phyloP scores from a whole-genome alignment of 768 basidiomycete genomes.

The Serpula lacrymans region DNA sequence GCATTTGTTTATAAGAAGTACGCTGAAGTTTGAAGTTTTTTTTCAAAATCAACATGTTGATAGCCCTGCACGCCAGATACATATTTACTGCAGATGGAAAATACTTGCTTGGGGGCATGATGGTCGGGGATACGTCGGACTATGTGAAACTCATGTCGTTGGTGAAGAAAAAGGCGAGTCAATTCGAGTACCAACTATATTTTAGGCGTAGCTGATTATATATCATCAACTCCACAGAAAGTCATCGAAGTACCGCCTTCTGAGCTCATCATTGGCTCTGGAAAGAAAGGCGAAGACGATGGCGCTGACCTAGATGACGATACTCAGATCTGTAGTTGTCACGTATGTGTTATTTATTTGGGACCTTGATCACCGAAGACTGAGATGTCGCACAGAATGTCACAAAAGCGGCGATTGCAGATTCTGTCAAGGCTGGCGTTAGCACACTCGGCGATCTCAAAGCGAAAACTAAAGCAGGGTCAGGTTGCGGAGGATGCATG shows the following conservation, averaged over 20 bases:
- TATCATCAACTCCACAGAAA: conserved; percentile 41
- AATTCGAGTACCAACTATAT: neutral
- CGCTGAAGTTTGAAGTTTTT: conserved; percentile 4
- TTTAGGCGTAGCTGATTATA: no score
- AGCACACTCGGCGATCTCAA: conserved; percentile 55
- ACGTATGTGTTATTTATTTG: conserved; percentile 31
- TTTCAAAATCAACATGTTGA: no score
- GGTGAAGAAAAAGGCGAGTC: conserved; percentile 60
- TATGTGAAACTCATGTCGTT: conserved; percentile 68
- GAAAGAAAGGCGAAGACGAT: conserved; percentile 47
- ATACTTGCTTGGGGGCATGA: conserved; percentile 72
- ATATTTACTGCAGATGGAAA: conserved; percentile 71
- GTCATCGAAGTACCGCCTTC: conserved; percentile 60
- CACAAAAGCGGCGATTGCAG: conserved; percentile 51
- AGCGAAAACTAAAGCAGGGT: conserved; percentile 63
- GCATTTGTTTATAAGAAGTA: conserved; percentile 67
- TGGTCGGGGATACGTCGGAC: conserved; percentile 72
- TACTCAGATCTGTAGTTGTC: conserved; percentile 69
- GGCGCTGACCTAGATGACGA: conserved; percentile 71
- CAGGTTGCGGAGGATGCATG: conserved; percentile 73
- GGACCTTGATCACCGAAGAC: neutral
- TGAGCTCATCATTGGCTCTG: conserved; percentile 60
- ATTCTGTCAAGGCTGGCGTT: conserved; percentile 48
- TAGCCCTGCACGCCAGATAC: conserved; percentile 43
- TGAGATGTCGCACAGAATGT: conserved; percentile 44